Evolutionary conservation across 768 basidiomycete species (phyloP).

Genomic region (Termitomyces sp.): DNA sequence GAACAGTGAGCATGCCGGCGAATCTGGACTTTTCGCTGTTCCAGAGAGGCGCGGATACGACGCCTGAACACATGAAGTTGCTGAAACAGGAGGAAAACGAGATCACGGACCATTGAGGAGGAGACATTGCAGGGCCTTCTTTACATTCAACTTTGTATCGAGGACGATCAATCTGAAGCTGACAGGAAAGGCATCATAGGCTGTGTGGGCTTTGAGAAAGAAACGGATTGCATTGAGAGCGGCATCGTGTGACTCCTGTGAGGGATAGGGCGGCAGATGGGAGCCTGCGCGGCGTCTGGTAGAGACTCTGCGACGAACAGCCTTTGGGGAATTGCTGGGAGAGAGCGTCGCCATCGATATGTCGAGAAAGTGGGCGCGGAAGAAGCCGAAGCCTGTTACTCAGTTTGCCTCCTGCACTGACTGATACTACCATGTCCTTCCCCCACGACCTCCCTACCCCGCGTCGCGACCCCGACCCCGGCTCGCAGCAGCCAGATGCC

Average conservation of each 20-base stretch:
- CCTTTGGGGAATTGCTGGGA: slow-evolving; percentile 44
- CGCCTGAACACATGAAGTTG: slow-evolving; percentile 47
- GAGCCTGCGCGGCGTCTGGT: slow-evolving; percentile 53
- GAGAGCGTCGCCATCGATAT: slow-evolving; percentile 40
- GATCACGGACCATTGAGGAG: slow-evolving; percentile 61
- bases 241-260: slow-evolving; percentile 60
- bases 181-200: slow-evolving; percentile 97
- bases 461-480: slow-evolving; percentile 16
- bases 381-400: slow-evolving; percentile 6
- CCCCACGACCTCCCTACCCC: background rate
- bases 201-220: slow-evolving; percentile 80
- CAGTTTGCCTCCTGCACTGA: background rate
- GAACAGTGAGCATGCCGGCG: slow-evolving; percentile 98
- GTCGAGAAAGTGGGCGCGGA: slow-evolving; percentile 5
- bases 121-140: slow-evolving; percentile 88
- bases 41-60: slow-evolving; percentile 97
- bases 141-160: slow-evolving; percentile 93
- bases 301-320: slow-evolving; percentile 48
- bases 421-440: slow-evolving; percentile 6
- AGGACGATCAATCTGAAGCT: slow-evolving; percentile 95
- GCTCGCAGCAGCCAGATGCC: slow-evolving; percentile 46
- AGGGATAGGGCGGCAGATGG: slow-evolving; percentile 49
- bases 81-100: slow-evolving; percentile 1
- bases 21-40: slow-evolving; percentile 92
- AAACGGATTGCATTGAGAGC: slow-evolving; percentile 67